These are phyloP conservation scores for Castanopsis chinensis DNA, from an alignment of 306 rosid species.

Conservation along the genomic window DNA sequence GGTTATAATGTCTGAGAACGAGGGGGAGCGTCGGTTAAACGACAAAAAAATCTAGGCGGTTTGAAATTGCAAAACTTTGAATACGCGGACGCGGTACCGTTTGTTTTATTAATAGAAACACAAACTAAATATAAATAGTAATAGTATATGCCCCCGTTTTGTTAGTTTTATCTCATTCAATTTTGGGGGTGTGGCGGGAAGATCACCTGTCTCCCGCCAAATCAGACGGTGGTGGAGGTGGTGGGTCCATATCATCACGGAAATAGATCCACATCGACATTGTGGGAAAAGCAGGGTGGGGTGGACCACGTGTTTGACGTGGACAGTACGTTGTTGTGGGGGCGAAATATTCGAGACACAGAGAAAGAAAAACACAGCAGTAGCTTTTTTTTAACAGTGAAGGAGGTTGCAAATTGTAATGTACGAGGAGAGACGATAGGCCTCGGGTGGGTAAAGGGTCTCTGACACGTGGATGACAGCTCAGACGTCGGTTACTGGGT, in stretches of 20 bases:
- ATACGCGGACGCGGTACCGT: too few species aligned
- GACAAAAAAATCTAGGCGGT: constrained; percentile 17
- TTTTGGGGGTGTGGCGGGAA: constrained; percentile 50
- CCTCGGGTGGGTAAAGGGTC: background rate
- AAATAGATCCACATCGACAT: background rate
- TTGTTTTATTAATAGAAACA: background rate
- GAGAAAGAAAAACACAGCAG: background rate
- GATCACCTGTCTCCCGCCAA: constrained; percentile 48
- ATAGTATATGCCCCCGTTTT: background rate
- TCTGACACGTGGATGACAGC: constrained; percentile 34
- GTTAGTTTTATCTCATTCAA: too few species aligned
- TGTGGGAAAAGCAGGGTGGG: background rate
- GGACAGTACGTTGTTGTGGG: background rate
- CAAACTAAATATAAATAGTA: too few species aligned
- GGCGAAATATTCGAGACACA: background rate
- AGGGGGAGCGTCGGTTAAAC: background rate
- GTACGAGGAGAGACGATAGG: constrained; percentile 19
- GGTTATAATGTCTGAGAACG: background rate
- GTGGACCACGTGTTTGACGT: background rate
- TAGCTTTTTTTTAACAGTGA: constrained; percentile 14
- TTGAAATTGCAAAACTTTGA: background rate
- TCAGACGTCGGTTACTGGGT: constrained; percentile 9
- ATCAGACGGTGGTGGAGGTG: constrained; percentile 17
- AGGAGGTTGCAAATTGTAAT: constrained; percentile 23
- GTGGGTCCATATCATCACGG: constrained; percentile 13